Conservation (phyloP, 2,329 filamentous ascomycete genomes). For the Trichoderma brevicompactum region DNA sequence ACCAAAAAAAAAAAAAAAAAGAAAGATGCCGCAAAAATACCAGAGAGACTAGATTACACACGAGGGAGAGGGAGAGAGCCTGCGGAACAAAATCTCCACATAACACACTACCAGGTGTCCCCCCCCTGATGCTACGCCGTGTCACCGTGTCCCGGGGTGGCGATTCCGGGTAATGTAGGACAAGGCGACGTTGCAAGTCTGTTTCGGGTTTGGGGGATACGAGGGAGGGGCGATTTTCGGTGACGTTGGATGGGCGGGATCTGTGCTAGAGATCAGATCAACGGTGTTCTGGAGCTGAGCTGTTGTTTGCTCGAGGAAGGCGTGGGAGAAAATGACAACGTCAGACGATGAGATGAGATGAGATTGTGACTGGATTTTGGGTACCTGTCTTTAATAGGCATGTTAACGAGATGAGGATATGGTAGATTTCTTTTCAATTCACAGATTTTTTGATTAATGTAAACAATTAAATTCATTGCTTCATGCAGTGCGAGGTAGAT, state of each 20-base stretch:
- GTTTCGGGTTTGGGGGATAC: conserved; percentile 26
- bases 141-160: not conserved
- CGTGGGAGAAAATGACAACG: no score
- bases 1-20: not conserved
- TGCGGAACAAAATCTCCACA: not conserved
- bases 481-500: no score
- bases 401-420: no score
- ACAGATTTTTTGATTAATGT: no score
- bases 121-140: not conserved
- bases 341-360: no score
- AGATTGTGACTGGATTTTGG: no score
- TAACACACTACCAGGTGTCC: not conserved
- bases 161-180: conserved; percentile 9
- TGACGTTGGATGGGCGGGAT: not conserved
- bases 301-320: no score
- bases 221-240: not conserved
- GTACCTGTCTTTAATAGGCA: no score
- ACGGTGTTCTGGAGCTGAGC: no score
- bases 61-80: not conserved
- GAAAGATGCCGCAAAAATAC: not conserved
- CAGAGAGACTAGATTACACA: not conserved
- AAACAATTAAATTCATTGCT: not conserved
- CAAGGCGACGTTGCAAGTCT: conserved; percentile 26
- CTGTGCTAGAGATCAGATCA: not conserved
- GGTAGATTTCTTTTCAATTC: no score